Evolutionary conservation across 2,329 filamentous ascomycete species (phyloP), one percentile per base, ranked within the genome.

Genomic region (Colletotrichum magnum): DNA sequence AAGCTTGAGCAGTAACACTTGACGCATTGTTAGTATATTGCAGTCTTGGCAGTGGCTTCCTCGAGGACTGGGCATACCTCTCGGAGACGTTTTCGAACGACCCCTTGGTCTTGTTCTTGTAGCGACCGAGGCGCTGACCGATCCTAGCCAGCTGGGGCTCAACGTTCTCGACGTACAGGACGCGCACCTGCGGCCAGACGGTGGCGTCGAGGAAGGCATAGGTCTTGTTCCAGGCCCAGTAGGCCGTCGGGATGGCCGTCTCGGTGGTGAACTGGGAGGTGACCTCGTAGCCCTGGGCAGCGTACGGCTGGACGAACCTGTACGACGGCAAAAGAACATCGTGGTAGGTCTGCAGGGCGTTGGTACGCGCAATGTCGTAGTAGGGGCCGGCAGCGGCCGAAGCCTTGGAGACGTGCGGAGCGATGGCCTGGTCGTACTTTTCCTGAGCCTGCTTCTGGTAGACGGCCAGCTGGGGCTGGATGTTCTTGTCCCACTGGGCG

Each of bases 81-180:
- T 81, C 76, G 9, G 73, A 73, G 26, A 73, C 58, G 57, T 80
- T 81, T 53, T 82, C 81, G 54, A 71, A 56, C 36, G 69, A 65
- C 10, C 77, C 65, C 73, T 81, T 83, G 39, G 75, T 72, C 66
- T 80, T 83, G 21, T 88, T 86, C 72, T 86, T 90, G 80, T 94
- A 93, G 56, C 92, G 87, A 48, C 94, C 95, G 12, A 99, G 87
- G 53, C 95, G 91, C 82, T 98, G 93, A 13, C 94, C 93, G 75
- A 99, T 98, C 75, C 94, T 94, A 65, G 95, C 89, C 15, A 99
- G 87, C 80, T 99, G 97, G 15, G 97, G 97, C 82, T 98, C 95
- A 4, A 99, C 95, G 74, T 97, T 97, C 76, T 97, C 91, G 12
- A 91, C 89, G 76, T 98, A 98, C 5, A 98, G 83, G 15, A 93